These are phyloP conservation scores for Trapa incisa DNA, from an alignment of 345 rosid species.

Conservation along the genomic window DNA sequence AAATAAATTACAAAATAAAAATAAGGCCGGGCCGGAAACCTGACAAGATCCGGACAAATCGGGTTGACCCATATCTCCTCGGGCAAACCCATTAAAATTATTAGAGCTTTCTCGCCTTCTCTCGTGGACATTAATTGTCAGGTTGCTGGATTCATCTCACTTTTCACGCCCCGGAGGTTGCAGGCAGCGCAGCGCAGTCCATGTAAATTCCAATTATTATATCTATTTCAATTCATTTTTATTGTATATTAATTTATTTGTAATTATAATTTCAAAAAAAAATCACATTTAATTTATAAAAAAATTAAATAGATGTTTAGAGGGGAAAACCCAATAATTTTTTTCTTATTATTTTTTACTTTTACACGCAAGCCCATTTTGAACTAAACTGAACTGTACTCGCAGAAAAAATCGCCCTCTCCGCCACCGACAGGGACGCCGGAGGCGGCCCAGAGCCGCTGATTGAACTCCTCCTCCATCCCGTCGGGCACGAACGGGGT, in stretches of 20 bases:
- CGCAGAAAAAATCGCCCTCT: constrained; percentile 40
- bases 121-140: too few relatives aligned
- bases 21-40: background rate
- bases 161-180: too few relatives aligned
- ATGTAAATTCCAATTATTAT: too few relatives aligned
- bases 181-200: too few relatives aligned
- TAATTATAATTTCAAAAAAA: too few relatives aligned
- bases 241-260: too few relatives aligned
- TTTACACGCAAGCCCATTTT: background rate
- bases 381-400: constrained; percentile 27
- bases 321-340: background rate
- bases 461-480: constrained; percentile 73
- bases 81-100: background rate
- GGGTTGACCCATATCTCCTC: background rate
- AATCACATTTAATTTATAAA: too few relatives aligned
- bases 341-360: background rate
- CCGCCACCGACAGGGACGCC: constrained; percentile 14
- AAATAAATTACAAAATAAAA: too few relatives aligned
- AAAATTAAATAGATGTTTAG: too few relatives aligned
- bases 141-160: too few relatives aligned
- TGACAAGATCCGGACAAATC: constrained; percentile 2
- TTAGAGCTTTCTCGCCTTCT: too few relatives aligned
- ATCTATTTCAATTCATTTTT: too few relatives aligned
- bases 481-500: constrained; percentile 66
- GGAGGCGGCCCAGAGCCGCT: constrained; percentile 65